phyloP scores from a whole-genome alignment of 1,139 yeast genomes.

The Yamadazyma diddensiae region DNA sequence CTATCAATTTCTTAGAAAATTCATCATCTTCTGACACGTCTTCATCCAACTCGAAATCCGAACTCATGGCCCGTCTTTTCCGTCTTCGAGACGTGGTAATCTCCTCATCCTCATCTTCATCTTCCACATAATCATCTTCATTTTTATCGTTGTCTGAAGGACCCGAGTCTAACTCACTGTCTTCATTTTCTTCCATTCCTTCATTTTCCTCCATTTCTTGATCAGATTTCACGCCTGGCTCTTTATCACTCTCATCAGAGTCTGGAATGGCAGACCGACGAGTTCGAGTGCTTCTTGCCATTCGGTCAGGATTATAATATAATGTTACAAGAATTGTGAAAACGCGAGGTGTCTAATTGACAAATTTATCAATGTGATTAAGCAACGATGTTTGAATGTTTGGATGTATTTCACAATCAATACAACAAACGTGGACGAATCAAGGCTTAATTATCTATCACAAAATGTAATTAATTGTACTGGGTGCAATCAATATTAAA shows the following conservation, averaged over 20 bases:
- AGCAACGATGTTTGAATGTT: no score
- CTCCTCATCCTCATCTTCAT: conserved; percentile 18
- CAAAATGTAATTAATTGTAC: no score
- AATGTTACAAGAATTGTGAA: conserved; percentile 12
- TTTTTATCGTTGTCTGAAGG: conserved; percentile 15
- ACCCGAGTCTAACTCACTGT: conserved; percentile 10
- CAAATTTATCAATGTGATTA: background rate
- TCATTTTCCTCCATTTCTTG: conserved; percentile 3
- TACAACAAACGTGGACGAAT: no score
- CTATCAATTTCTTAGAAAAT: conserved; percentile 27
- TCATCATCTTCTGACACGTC: conserved; percentile 27
- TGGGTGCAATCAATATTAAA: no score
- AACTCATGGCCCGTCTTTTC: conserved; percentile 11
- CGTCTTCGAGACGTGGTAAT: conserved; percentile 14
- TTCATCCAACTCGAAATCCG: conserved; percentile 18
- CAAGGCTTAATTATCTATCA: no score
- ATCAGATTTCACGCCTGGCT: background rate
- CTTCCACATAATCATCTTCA: conserved; percentile 20
- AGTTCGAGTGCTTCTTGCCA: conserved; percentile 11
- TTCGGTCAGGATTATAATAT: conserved; percentile 10
- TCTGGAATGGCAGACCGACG: conserved; percentile 1
- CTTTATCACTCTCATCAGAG: background rate
- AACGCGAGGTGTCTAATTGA: background rate
- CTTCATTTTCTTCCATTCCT: conserved; percentile 3
- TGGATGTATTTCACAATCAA: no score